phyloP scores from a whole-genome alignment of 805 yeast genomes.

The Ogataea populi-albae region DNA sequence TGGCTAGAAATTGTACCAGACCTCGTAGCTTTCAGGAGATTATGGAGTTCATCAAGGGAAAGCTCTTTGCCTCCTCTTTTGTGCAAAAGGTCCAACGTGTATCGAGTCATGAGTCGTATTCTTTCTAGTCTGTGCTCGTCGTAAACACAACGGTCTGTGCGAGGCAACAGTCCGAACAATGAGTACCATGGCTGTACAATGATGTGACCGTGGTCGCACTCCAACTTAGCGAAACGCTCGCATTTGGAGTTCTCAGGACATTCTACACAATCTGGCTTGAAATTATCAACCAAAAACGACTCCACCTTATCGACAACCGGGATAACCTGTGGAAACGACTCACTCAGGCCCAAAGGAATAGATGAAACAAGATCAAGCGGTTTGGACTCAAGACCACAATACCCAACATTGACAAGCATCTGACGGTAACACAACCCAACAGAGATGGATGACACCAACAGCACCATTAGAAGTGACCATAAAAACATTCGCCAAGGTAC shows the following conservation, averaged over 20 bases:
- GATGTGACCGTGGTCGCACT: slow-evolving; percentile 69
- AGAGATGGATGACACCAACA: slow-evolving; percentile 36
- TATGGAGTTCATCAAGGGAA: slow-evolving; percentile 69
- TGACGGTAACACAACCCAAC: slow-evolving; percentile 56
- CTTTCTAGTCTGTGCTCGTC: slow-evolving; percentile 71
- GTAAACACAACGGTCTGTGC: slow-evolving; percentile 64
- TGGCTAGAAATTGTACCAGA: slow-evolving; percentile 46
- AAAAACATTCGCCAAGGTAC: not conserved
- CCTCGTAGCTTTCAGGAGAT: slow-evolving; percentile 56
- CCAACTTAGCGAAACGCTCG: slow-evolving; percentile 52
- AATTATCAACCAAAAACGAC: slow-evolving; percentile 38
- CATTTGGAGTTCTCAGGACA: slow-evolving; percentile 87
- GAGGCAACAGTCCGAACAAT: slow-evolving; percentile 55
- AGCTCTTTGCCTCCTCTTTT: slow-evolving; percentile 58
- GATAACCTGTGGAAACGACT: slow-evolving; percentile 6
- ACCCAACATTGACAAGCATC: slow-evolving; percentile 62
- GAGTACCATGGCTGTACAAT: slow-evolving; percentile 51
- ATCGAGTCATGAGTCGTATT: slow-evolving; percentile 60
- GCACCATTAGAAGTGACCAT: slow-evolving; percentile 30
- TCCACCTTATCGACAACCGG: slow-evolving; percentile 39
- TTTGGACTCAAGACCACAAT: slow-evolving; percentile 61
- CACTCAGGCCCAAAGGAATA: slow-evolving; percentile 19
- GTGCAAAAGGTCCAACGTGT: slow-evolving; percentile 64
- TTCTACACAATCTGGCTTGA: slow-evolving; percentile 62
- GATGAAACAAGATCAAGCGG: slow-evolving; percentile 10